These are phyloP conservation scores for Cucumis sativus DNA, from an alignment of 306 rosid species.

Conservation along the genomic window Cucumber_9930_V3 NC_026657.2:40162501-40163000, in stretches of 20 bases:
- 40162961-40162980: background rate
- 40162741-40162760: slow-evolving; percentile 66
- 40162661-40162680: too few species aligned
- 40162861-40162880: background rate
- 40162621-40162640: too few species aligned
- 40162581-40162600: too few species aligned
- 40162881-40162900: too few species aligned
- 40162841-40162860: slow-evolving; percentile 63
- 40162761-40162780: slow-evolving; percentile 70
- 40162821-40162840: slow-evolving; percentile 84
- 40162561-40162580: background rate
- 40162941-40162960: too few species aligned
- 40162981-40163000: slow-evolving; percentile 33
- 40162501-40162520: slow-evolving; percentile 83
- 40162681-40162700: slow-evolving; percentile 15
- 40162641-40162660: too few species aligned
- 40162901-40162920: too few species aligned
- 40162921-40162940: too few species aligned
- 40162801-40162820: slow-evolving; percentile 83
- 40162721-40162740: slow-evolving; percentile 78
- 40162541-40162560: slow-evolving; percentile 60
- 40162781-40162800: slow-evolving; percentile 82
- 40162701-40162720: slow-evolving; percentile 52
- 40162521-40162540: slow-evolving; percentile 57
- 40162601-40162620: background rate